These are phyloP conservation scores for Neurospora africana DNA, from an alignment of 495 filamentous ascomycete genomes.

Conservation along the genomic window DNA sequence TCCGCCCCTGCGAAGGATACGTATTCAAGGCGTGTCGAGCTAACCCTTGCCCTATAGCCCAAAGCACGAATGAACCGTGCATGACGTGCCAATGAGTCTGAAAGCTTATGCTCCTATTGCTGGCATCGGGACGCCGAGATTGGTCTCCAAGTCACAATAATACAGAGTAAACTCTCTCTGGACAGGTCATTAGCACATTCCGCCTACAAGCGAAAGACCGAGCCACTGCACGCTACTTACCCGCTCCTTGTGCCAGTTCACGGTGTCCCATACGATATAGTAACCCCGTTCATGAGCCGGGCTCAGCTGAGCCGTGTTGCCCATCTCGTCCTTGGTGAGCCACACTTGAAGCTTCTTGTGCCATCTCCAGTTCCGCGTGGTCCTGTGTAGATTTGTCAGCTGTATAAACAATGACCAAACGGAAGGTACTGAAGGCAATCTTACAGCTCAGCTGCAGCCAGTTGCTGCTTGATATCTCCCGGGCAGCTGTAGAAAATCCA, in stretches of 20 bases:
- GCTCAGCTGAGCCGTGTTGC: slow-evolving; percentile 55
- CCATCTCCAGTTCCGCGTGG: slow-evolving; percentile 79
- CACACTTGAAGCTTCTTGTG: slow-evolving; percentile 82
- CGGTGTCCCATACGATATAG: slow-evolving; percentile 83
- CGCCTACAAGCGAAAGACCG: neutral
- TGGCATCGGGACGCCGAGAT: neutral
- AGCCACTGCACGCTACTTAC: slow-evolving; percentile 38
- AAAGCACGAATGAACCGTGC: neutral
- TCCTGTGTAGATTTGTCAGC: slow-evolving; percentile 13
- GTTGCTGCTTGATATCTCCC: slow-evolving; percentile 70
- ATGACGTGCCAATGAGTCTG: neutral
- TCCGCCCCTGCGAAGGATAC: neutral
- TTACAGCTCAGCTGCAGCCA: slow-evolving; percentile 72
- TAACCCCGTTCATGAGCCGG: slow-evolving; percentile 69
- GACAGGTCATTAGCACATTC: neutral
- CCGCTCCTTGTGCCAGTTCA: slow-evolving; percentile 70
- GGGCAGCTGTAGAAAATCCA: slow-evolving; percentile 93
- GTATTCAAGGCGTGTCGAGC: neutral
- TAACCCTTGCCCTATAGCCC: neutral
- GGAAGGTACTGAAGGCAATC: slow-evolving; percentile 3
- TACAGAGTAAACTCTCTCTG: slow-evolving; percentile 71
- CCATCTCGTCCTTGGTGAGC: slow-evolving; percentile 78
- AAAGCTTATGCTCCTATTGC: slow-evolving; percentile 2
- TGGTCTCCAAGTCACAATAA: slow-evolving; percentile 64
- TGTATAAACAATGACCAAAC: slow-evolving; percentile 1